Evolutionary conservation across 1,284 basidiomycete genomes (phyloP).

Genomic region (Pascua guehoae): DNA sequence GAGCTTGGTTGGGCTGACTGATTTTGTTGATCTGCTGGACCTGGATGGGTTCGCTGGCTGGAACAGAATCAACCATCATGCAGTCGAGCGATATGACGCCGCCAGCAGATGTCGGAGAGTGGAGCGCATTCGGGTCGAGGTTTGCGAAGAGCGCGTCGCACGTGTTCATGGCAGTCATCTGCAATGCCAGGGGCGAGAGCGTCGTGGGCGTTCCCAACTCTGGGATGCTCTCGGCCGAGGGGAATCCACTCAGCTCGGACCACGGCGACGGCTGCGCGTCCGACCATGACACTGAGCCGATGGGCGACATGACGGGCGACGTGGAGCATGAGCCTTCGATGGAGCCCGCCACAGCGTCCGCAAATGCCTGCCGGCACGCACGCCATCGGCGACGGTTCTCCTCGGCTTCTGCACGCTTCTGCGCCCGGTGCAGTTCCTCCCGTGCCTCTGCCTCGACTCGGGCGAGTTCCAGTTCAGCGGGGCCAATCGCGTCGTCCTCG

Average conservation of each 20-base stretch:
- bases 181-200: constrained; percentile 34
- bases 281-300: background rate
- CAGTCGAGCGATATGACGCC: constrained; percentile 27
- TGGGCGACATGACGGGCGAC: constrained; percentile 7
- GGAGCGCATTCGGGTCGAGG: constrained; percentile 23
- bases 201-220: constrained; percentile 7
- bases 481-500: constrained; percentile 32
- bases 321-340: constrained; percentile 2
- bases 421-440: constrained; percentile 33
- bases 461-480: constrained; percentile 38
- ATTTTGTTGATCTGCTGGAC: no score
- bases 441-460: constrained; percentile 35
- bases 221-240: constrained; percentile 8
- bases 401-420: constrained; percentile 32
- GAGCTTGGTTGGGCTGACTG: no score
- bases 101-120: constrained; percentile 6
- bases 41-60: no score
- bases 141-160: constrained; percentile 1
- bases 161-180: constrained; percentile 13
- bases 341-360: constrained; percentile 9
- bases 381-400: constrained; percentile 29
- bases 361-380: constrained; percentile 31
- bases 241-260: constrained; percentile 7
- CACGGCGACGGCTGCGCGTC: constrained; percentile 10
- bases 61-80: constrained; percentile 5